Base-by-base conservation (phyloP, 139 green algal species). In the Volvox reticuliferus region DNA sequence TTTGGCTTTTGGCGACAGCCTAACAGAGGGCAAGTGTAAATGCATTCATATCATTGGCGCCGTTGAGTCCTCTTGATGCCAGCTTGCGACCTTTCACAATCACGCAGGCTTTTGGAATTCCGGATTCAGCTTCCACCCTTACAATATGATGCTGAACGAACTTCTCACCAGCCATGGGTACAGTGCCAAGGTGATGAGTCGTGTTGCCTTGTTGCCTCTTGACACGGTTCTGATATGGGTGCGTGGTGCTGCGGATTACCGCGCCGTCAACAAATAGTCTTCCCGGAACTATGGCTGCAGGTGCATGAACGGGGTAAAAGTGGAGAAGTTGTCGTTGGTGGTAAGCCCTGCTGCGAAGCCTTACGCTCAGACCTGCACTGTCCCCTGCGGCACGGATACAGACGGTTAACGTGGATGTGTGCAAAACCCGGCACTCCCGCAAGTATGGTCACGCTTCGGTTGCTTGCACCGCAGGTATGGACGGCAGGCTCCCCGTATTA, bases 1-100 rank as follows among this genome's bases (percentile, higher is more conserved):
- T 0, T 55, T 86, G 16, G 44, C 50, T 24, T 86, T 86, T 73
- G 79, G 79, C 5, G 79, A 86, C 24, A 86, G 79, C 79, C 50
- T 86, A 12, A 86, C 79, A 21, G 79, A 86, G 37, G 79, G 79
- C 61, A 50, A 73, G 79, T 68, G 22, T 20, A n/a, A 9, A 30
- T 9, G 13, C 18, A 19, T 20, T 61, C 2, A 82, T 22, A 32
- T 36, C 32, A 82, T n/a, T 26, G 33, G 21, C 36, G 0, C 21
- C 67, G 78, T 35, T 18, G 63, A 82, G 2, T 84, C 32, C 24
- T 81, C 9, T 22, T 84, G 63, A 2, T 81, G 75, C 32, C 44
- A 55, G 44, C 5, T 55, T 55, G 30, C 32, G 30, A 81, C 75
- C n/a, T 55, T 55, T 24, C 75, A 19, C 1, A 36, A 28, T 44